Conservation (phyloP, 2,329 filamentous ascomycete species). For the Ophiocordyceps polyrhachis-furcata region DNA sequence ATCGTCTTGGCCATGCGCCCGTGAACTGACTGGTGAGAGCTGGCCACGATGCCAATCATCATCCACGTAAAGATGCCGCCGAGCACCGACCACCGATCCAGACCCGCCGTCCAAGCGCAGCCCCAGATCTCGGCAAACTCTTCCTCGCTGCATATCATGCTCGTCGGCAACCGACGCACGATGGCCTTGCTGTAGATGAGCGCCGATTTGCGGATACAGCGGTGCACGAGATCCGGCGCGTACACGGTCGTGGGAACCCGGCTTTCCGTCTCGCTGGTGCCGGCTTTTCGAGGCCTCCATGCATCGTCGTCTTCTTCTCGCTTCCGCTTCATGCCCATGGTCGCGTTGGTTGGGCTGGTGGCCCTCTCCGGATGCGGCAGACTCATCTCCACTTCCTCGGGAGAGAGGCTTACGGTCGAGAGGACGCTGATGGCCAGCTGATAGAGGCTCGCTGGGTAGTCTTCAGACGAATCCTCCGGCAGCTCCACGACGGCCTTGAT, state of each 20-base stretch:
- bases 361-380: not conserved
- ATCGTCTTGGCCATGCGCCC: slow-evolving; percentile 27
- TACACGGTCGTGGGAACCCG: slow-evolving; percentile 4
- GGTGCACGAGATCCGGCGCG: slow-evolving; percentile 25
- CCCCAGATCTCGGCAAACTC: slow-evolving; percentile 27
- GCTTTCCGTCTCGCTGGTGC: slow-evolving; percentile 1
- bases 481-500: slow-evolving; percentile 22
- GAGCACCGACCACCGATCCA: slow-evolving; percentile 25
- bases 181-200: slow-evolving; percentile 30
- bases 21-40: slow-evolving; percentile 18
- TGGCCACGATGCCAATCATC: slow-evolving; percentile 21
- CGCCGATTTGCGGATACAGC: slow-evolving; percentile 24
- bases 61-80: slow-evolving; percentile 31
- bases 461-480: slow-evolving; percentile 13
- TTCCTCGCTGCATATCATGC: slow-evolving; percentile 16
- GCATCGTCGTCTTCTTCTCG: slow-evolving; percentile 2
- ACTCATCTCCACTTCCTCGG: slow-evolving; percentile 9
- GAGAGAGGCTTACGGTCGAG: slow-evolving; percentile 17
- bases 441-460: slow-evolving; percentile 20
- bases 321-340: slow-evolving; percentile 4
- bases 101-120: slow-evolving; percentile 25
- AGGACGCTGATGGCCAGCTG: slow-evolving; percentile 21
- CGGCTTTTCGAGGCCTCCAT: slow-evolving; percentile 2
- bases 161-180: slow-evolving; percentile 21
- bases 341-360: not conserved